Percentiles rank a stretch among this genome's conserved stretches.
These are phyloP conservation scores for Aureobasidium vineae DNA, from an alignment of 2,329 filamentous ascomycete species.

Conservation along the genomic window DNA sequence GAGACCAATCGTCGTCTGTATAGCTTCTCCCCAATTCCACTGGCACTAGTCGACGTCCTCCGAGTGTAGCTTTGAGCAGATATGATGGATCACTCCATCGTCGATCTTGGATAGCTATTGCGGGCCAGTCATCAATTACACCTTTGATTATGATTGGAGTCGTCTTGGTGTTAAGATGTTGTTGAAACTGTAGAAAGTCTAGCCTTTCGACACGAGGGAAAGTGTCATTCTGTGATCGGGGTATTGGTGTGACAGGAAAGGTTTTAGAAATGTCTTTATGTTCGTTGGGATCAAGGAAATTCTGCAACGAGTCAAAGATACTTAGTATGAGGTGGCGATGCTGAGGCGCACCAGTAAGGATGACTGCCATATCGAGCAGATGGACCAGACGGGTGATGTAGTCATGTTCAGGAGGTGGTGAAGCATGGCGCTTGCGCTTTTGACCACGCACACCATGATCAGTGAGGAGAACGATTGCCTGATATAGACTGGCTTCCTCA, in stretches of 20 bases:
- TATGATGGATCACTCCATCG: constrained; percentile 75
- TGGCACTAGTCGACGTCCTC: constrained; percentile 75
- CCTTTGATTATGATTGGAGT: constrained; percentile 68
- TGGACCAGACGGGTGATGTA: constrained; percentile 61
- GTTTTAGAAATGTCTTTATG: background rate
- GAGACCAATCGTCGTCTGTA: constrained; percentile 79
- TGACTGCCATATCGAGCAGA: constrained; percentile 71
- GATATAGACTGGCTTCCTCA: constrained; percentile 66
- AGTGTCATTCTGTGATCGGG: constrained; percentile 10
- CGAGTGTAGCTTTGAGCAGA: constrained; percentile 70
- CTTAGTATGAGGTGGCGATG: constrained; percentile 50
- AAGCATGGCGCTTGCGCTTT: constrained; percentile 31
- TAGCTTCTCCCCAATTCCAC: constrained; percentile 82
- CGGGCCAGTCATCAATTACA: constrained; percentile 71
- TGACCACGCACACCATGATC: background rate
- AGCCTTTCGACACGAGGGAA: constrained; percentile 24
- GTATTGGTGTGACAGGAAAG: constrained; percentile 6
- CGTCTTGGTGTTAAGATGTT: constrained; percentile 31
- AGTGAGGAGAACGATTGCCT: constrained; percentile 46
- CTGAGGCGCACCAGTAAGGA: constrained; percentile 66
- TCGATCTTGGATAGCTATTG: constrained; percentile 54
- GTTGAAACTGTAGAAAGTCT: constrained; percentile 35
- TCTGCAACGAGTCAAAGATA: constrained; percentile 53
- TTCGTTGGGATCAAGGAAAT: constrained; percentile 30
- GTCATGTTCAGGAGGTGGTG: constrained; percentile 28